Evolutionary conservation across 2,329 filamentous ascomycete genomes (phyloP), one percentile per base, ranked within the genome.

Genomic region (Cladophialophora bantiana): DNA sequence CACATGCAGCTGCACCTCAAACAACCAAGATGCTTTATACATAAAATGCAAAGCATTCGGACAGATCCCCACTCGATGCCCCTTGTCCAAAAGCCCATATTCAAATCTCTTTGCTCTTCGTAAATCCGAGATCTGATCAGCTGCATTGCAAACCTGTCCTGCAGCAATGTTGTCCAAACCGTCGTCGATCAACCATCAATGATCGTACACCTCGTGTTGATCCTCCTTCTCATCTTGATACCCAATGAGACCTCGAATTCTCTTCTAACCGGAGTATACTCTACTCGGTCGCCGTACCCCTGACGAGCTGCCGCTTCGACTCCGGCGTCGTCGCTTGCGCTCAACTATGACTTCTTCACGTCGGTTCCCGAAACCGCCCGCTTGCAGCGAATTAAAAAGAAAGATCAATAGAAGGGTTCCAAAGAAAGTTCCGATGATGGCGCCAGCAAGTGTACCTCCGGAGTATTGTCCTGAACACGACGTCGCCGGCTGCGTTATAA

Each of bases 351-450:
- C 65, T 35, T 68, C 67, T 64, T 73, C 70, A 15, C 57, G 55
- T 34, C 68, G 59, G n/a, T 61, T 56, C 1, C 69, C 55, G 31
- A 32, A 42, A 5, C 63, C 56, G 35, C 68, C 67, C 18, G 58
- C 53, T 36, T 38, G 36, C 31, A 71, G 40, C 15, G 67, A 66
- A 20, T 68, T 68, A 59, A 70, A 72, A 7, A 73, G 68, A 52
- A 69, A 73, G 35, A 73, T 60, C 32, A 73, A 48, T 4, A 73
- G 62, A 7, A 73, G 60, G 0, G 72, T 73, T 31, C 72, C 72
- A 50, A 72, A 71, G 53, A 73, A 72, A 26, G 71, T 72, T 4
- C 72, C 72, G 32, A 73, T 55, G 48, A 73, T 73, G 2, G 72
- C 68, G 26, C 72, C 72, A 3, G 72, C 72, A 7, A 73, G 68